Evolutionary conservation across 371 early-diverging fungal species (phyloP).

Genomic region (Mucor irregularis): DNA sequence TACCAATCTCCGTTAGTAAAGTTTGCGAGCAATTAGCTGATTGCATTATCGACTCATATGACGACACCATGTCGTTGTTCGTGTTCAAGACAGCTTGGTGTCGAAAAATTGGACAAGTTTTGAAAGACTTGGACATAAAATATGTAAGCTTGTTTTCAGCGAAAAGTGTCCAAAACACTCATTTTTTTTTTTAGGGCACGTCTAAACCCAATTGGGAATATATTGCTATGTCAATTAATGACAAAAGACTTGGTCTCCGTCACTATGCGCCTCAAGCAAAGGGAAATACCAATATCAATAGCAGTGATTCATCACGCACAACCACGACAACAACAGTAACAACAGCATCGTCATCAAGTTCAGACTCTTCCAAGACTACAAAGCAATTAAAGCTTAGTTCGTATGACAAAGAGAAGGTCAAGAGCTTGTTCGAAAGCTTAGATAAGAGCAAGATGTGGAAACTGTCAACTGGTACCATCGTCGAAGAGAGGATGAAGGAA

Average conservation of each 20-base stretch:
- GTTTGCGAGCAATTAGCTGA: background rate
- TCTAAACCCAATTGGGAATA: slow-evolving; percentile 12
- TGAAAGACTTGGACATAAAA: slow-evolving; percentile 5
- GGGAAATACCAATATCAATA: slow-evolving; percentile 3
- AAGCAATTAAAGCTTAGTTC: slow-evolving; percentile 11
- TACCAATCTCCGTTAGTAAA: background rate
- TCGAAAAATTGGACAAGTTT: slow-evolving; percentile 5
- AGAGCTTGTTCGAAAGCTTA: slow-evolving; percentile 5
- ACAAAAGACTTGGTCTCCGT: slow-evolving; percentile 13
- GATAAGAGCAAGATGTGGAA: slow-evolving; percentile 9
- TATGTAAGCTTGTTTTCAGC: slow-evolving; percentile 13
- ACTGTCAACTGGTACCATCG: slow-evolving; percentile 8
- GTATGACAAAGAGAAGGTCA: slow-evolving; percentile 11
- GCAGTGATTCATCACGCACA: background rate
- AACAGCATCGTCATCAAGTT: slow-evolving; percentile 1
- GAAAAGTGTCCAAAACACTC: slow-evolving; percentile 14
- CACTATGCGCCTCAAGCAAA: slow-evolving; percentile 1
- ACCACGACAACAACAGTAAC: background rate
- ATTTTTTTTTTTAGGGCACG: slow-evolving; percentile 8
- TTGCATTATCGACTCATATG: background rate
- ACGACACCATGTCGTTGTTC: slow-evolving; percentile 1
- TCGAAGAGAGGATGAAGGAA: slow-evolving; percentile 13
- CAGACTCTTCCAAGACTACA: slow-evolving; percentile 5
- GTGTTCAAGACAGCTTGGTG: slow-evolving; percentile 8
- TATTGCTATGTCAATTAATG: slow-evolving; percentile 16